phyloP scores from a whole-genome alignment of 2,329 filamentous ascomycete genomes.

The Tolypocladium inflatum region DNA sequence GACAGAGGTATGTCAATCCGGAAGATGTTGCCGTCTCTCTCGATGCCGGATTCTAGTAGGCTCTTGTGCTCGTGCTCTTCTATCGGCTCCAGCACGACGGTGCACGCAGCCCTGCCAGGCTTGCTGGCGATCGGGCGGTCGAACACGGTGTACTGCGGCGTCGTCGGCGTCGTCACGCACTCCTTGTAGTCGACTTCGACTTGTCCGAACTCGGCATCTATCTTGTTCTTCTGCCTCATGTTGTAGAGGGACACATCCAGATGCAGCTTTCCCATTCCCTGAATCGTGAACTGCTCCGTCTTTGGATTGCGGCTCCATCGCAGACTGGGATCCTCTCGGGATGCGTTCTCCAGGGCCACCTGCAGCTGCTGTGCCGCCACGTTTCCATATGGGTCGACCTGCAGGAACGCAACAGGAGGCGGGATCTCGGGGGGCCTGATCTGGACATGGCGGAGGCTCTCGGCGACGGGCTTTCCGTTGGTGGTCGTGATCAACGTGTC shows the following conservation, averaged over 20 bases:
- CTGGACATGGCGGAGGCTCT: constrained; percentile 64
- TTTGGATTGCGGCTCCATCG: constrained; percentile 79
- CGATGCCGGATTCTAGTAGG: constrained; percentile 31
- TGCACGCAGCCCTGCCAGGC: constrained; percentile 67
- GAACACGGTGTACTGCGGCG: constrained; percentile 52
- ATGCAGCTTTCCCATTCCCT: constrained; percentile 94
- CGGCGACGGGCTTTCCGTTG: constrained; percentile 51
- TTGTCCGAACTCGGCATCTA: constrained; percentile 73
- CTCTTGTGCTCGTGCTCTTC: constrained; percentile 28
- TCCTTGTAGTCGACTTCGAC: constrained; percentile 97
- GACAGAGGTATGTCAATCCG: constrained; percentile 44
- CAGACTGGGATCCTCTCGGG: constrained; percentile 87
- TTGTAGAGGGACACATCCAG: constrained; percentile 87
- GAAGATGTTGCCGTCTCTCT: constrained; percentile 62
- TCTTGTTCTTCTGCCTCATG: constrained; percentile 82
- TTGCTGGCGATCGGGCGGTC: constrained; percentile 77
- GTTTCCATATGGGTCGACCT: constrained; percentile 71
- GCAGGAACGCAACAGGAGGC: constrained; percentile 93
- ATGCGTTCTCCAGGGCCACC: constrained; percentile 64
- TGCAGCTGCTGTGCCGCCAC: constrained; percentile 74
- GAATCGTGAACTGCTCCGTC: constrained; percentile 84
- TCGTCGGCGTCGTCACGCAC: constrained; percentile 52
- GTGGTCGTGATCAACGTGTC: constrained; percentile 78
- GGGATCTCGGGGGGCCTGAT: constrained; percentile 83
- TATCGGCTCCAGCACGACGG: constrained; percentile 55